Percentiles rank a stretch among this genome's conserved stretches.
Conservation (phyloP, 352 stramenopile genomes). For the Phytophthora pistaciae region DNA sequence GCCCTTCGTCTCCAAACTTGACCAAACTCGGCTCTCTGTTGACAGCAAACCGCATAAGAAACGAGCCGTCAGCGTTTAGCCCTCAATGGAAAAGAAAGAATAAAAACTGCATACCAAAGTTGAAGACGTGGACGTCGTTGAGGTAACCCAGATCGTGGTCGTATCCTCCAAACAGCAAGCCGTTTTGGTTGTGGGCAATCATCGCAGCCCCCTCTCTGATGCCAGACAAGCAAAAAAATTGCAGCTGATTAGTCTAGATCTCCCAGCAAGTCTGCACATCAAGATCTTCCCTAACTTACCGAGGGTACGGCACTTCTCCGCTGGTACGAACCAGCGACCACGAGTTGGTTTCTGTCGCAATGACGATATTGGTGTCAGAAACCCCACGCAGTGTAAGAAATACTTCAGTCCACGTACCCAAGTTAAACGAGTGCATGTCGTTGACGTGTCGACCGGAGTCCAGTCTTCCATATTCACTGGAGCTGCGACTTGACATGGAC, state of each 20-base stretch:
- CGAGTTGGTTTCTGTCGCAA: slow-evolving; percentile 68
- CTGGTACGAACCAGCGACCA: slow-evolving; percentile 42
- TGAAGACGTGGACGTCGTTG: slow-evolving; percentile 97
- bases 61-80: background rate
- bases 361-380: slow-evolving; percentile 1
- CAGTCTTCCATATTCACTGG: slow-evolving; percentile 92
- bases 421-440: slow-evolving; percentile 98
- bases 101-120: slow-evolving; percentile 82
- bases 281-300: slow-evolving; percentile 36
- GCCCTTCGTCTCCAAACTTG: slow-evolving; percentile 90
- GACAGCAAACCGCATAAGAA: slow-evolving; percentile 1
- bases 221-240: background rate
- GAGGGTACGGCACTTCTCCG: slow-evolving; percentile 73
- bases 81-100: background rate
- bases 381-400: background rate
- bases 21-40: slow-evolving; percentile 87
- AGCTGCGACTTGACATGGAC: slow-evolving; percentile 81
- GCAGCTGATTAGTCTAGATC: background rate
- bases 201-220: slow-evolving; percentile 90
- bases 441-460: slow-evolving; percentile 88
- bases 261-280: background rate
- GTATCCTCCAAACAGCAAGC: slow-evolving; percentile 96
- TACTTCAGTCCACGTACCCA: slow-evolving; percentile 47
- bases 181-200: slow-evolving; percentile 92
- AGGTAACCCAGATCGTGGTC: slow-evolving; percentile 95